Base-by-base conservation (phyloP, 2,329 filamentous ascomycete genomes). In the Pyricularia grisea region DNA sequence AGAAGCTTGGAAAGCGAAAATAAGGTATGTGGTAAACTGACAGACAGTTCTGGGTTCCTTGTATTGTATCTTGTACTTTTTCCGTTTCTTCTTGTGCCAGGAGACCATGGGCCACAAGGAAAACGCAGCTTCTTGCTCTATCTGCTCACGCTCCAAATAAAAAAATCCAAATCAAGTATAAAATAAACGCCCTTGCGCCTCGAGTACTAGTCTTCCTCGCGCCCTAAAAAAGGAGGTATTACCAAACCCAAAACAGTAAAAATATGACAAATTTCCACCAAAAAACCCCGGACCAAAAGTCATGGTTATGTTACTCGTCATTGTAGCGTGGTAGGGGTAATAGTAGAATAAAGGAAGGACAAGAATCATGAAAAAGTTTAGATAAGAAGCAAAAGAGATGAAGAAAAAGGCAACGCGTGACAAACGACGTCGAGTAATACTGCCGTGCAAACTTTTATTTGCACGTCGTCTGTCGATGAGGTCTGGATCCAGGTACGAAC, bases 141-240 rank as follows among this genome's bases (percentile, higher is more conserved):
- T 50, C 42, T 50, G 42, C 42, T 50, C 42, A n/a, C 42, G 42
- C 42, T 50, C 42, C 20, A 66, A 66, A 27, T 17, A 30, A 65
- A 65, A 36, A 66, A n/a, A 63, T 25, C 60, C 23, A 27, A 66
- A 65, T 36, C 27, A 66, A 36, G 64, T 66, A 42, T 66, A 33
- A 66, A 31, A 66, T 6, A 12, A 66, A 66, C 25, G 2, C 12
- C 30, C 42, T n/a, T 20, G 42, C 42, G 42, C 42, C 42, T 50
- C 42, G 42, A 50, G 42, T 50, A 50, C 42, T 50, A 50, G 42
- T 50, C 20, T 50, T 50, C 42, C 42, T 50, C 42, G 42, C 42
- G 42, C 42, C 42, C 42, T 50, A 10, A 50, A 12, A n/a, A 31
- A 31, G 20, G 7, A 25, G 31, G 36, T 33, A 50, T 50, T 50